Evolutionary conservation across 345 rosid genomes (phyloP).

Genomic region (Hibiscus trionum): DNA sequence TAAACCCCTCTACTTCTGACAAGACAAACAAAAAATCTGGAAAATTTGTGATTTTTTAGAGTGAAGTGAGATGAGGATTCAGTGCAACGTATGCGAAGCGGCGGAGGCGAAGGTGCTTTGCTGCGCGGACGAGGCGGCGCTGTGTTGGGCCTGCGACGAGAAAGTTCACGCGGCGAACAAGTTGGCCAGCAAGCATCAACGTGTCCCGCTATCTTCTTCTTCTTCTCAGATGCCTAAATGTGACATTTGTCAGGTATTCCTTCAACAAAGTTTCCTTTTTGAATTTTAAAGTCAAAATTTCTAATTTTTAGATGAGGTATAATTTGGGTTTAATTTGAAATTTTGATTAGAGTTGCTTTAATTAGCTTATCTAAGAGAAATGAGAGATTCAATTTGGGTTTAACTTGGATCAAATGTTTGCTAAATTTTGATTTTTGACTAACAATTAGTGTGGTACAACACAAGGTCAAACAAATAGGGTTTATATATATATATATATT

Average conservation of each 20-base stretch:
- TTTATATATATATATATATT: too few species aligned
- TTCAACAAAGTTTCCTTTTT: too few species aligned
- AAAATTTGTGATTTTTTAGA: background rate
- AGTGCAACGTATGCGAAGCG: slow-evolving; percentile 92
- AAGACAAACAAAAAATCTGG: background rate
- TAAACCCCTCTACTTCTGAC: slow-evolving; percentile 18
- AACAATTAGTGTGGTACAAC: too few species aligned
- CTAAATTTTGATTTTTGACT: background rate
- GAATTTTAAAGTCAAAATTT: background rate
- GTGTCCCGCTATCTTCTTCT: slow-evolving; percentile 69
- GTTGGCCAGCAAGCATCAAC: slow-evolving; percentile 93
- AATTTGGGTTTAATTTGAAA: background rate
- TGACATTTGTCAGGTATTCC: slow-evolving; percentile 81
- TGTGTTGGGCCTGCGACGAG: slow-evolving; percentile 86
- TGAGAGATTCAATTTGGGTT: background rate
- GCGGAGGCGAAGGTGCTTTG: slow-evolving; percentile 93
- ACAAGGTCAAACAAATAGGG: too few species aligned
- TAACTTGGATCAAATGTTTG: background rate
- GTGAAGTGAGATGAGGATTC: slow-evolving; percentile 63
- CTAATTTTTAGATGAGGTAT: background rate
- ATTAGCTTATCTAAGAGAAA: background rate
- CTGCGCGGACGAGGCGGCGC: slow-evolving; percentile 99
- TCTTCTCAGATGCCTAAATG: slow-evolving; percentile 82
- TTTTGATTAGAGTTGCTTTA: background rate
- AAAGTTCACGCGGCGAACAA: slow-evolving; percentile 92